Percentiles rank a stretch among this genome's conserved stretches.
phyloP scores from a whole-genome alignment of 192 early-diverging fungal genomes.

The Obelidium mucronatum region DNA sequence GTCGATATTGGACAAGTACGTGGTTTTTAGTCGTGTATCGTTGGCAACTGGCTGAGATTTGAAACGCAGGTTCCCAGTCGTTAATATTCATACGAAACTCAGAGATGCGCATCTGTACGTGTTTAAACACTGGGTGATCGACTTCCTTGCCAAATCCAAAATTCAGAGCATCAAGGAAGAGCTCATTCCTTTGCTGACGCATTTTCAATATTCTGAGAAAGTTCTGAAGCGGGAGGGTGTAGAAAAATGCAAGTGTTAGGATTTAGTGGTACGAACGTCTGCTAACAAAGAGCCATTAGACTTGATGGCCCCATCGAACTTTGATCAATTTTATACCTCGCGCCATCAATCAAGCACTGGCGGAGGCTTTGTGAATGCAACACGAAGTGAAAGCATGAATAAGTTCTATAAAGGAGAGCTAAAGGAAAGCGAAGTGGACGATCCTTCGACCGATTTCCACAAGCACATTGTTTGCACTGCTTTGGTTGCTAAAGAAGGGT shows the following conservation, averaged over 20 bases:
- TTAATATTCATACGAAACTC: constrained; percentile 81
- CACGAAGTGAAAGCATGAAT: constrained; percentile 8
- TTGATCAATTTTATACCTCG: constrained; percentile 35
- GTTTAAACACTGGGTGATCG: constrained; percentile 92
- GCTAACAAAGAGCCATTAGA: no score
- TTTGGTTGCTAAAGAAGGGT: constrained; percentile 59
- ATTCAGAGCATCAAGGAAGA: constrained; percentile 77
- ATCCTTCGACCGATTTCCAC: constrained; percentile 27
- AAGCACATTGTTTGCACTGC: constrained; percentile 50
- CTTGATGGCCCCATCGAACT: constrained; percentile 38
- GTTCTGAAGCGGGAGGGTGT: constrained; percentile 72
- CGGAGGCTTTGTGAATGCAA: constrained; percentile 25
- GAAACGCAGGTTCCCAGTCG: constrained; percentile 69
- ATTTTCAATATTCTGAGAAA: constrained; percentile 81
- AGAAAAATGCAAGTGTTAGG: constrained; percentile 58
- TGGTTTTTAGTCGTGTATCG: constrained; percentile 1
- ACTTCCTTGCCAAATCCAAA: constrained; percentile 72
- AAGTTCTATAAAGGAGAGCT: not conserved
- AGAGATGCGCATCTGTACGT: constrained; percentile 94
- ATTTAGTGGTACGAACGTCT: no score
- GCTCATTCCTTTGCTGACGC: constrained; percentile 85
- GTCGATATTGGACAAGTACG: constrained; percentile 67
- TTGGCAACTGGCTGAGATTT: constrained; percentile 25
- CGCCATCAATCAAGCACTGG: constrained; percentile 41
- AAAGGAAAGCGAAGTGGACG: not conserved